phyloP scores from a whole-genome alignment of 2,329 filamentous ascomycete genomes.

The Aureobasidium sp. region DNA sequence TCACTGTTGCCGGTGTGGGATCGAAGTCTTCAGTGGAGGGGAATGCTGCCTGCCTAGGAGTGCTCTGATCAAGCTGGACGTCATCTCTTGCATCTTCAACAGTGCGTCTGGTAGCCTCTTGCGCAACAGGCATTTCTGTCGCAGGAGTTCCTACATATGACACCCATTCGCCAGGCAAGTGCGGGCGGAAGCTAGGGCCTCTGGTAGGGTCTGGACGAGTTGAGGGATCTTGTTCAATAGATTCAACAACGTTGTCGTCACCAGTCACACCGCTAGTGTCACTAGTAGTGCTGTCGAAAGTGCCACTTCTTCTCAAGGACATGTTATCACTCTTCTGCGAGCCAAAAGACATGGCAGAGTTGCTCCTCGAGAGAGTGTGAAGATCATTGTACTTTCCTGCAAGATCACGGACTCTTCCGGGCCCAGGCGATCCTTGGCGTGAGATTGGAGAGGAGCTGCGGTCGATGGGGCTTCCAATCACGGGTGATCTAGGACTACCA shows the following conservation, averaged over 20 bases:
- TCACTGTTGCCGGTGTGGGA: slow-evolving; percentile 30
- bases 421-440: slow-evolving; percentile 20
- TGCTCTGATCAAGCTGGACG: slow-evolving; percentile 19
- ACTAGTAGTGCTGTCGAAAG: slow-evolving; percentile 17
- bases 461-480: neutral
- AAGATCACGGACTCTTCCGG: slow-evolving; percentile 45
- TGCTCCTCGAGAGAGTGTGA: slow-evolving; percentile 37
- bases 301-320: slow-evolving; percentile 20
- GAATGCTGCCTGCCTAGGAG: neutral
- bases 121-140: slow-evolving; percentile 23
- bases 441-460: neutral
- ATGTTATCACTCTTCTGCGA: slow-evolving; percentile 36
- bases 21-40: slow-evolving; percentile 20
- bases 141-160: slow-evolving; percentile 40
- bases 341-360: slow-evolving; percentile 38
- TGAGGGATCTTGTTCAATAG: neutral
- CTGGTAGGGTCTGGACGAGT: slow-evolving; percentile 18
- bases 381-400: slow-evolving; percentile 45
- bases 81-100: slow-evolving; percentile 8
- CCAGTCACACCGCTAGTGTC: neutral
- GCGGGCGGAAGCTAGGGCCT: slow-evolving; percentile 42
- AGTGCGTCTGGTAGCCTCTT: neutral
- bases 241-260: neutral
- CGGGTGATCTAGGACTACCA: slow-evolving; percentile 1
- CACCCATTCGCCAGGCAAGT: slow-evolving; percentile 48